A percentile compares a stretch with the other conserved stretches of the same genome.
Conservation (phyloP, 176 grass and related monocot species). For the Eragrostis nindensis region DNA sequence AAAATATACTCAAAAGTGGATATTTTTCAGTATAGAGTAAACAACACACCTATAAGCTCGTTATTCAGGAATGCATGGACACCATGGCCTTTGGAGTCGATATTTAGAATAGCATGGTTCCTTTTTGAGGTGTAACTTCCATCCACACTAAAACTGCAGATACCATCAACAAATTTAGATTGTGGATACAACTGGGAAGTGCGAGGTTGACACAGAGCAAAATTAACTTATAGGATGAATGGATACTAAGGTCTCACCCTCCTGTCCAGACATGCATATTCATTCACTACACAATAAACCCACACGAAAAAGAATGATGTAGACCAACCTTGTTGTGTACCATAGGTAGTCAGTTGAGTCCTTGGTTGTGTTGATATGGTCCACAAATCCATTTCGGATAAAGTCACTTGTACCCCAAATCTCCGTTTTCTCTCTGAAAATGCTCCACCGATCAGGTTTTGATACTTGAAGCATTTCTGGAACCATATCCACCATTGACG, state of each 20-base stretch:
- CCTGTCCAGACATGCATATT: constrained; percentile 15
- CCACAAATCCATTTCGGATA: constrained; percentile 61
- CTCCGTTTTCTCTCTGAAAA: constrained; percentile 73
- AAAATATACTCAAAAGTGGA: constrained; percentile 28
- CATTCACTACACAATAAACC: constrained; percentile 7
- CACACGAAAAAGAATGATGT: constrained; percentile 29
- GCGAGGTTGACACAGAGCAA: constrained; percentile 11
- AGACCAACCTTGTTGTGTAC: constrained; percentile 84
- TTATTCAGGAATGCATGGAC: constrained; percentile 86
- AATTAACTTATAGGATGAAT: constrained; percentile 34
- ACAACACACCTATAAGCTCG: constrained; percentile 70
- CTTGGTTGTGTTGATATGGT: constrained; percentile 98
- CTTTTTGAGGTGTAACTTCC: constrained; percentile 46
- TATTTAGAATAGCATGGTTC: constrained; percentile 55
- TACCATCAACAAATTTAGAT: constrained; percentile 20
- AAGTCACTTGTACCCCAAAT: constrained; percentile 79
- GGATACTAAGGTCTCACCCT: constrained; percentile 11
- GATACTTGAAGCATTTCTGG: constrained; percentile 56
- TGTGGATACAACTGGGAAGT: constrained; percentile 24
- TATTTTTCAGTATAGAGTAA: constrained; percentile 4
- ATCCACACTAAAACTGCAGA: constrained; percentile 67
- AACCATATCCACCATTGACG: constrained; percentile 70
- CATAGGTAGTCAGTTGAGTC: constrained; percentile 98
- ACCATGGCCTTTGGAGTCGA: constrained; percentile 87
- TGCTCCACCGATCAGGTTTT: constrained; percentile 58